These are phyloP conservation scores for Leptographium galeiforme DNA, from an alignment of 2,329 filamentous ascomycete species.

Conservation along the genomic window DNA sequence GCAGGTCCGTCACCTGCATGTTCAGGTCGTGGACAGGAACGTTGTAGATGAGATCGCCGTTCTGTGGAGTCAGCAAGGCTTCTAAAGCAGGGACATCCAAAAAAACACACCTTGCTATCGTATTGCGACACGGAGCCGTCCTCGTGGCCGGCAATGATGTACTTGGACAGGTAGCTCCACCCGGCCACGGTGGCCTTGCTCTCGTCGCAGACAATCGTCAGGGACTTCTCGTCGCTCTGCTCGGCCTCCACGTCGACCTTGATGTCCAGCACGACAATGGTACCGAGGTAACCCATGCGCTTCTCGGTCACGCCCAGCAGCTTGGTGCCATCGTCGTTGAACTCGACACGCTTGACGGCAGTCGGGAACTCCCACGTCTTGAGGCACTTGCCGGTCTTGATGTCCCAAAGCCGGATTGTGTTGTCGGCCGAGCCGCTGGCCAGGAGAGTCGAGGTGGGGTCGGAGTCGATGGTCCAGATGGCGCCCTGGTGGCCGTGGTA, in stretches of 20 bases:
- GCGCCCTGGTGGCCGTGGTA: slow-evolving; percentile 96
- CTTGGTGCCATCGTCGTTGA: slow-evolving; percentile 83
- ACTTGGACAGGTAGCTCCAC: slow-evolving; percentile 88
- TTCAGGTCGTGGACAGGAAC: slow-evolving; percentile 83
- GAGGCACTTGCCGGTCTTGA: slow-evolving; percentile 80
- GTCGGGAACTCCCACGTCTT: slow-evolving; percentile 98
- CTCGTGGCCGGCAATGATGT: slow-evolving; percentile 96
- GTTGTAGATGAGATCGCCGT: slow-evolving; percentile 92
- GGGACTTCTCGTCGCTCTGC: slow-evolving; percentile 68
- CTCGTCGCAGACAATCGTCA: slow-evolving; percentile 87
- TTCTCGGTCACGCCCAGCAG: slow-evolving; percentile 94
- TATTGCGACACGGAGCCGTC: slow-evolving; percentile 86
- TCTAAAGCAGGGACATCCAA: not conserved
- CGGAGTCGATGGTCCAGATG: slow-evolving; percentile 96
- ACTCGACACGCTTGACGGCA: slow-evolving; percentile 94
- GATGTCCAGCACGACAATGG: slow-evolving; percentile 87
- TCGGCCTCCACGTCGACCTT: slow-evolving; percentile 67
- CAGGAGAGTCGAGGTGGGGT: slow-evolving; percentile 81
- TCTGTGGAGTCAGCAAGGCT: slow-evolving; percentile 31
- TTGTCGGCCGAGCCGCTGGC: slow-evolving; percentile 96
- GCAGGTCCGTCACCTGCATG: slow-evolving; percentile 75
- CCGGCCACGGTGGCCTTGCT: slow-evolving; percentile 96
- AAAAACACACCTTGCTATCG: slow-evolving; percentile 53
- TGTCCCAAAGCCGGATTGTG: slow-evolving; percentile 93
- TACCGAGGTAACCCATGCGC: slow-evolving; percentile 91